Evolutionary conservation across 148 eudicot genomes (phyloP).

Genomic region (Talinum fruticosum): DNA sequence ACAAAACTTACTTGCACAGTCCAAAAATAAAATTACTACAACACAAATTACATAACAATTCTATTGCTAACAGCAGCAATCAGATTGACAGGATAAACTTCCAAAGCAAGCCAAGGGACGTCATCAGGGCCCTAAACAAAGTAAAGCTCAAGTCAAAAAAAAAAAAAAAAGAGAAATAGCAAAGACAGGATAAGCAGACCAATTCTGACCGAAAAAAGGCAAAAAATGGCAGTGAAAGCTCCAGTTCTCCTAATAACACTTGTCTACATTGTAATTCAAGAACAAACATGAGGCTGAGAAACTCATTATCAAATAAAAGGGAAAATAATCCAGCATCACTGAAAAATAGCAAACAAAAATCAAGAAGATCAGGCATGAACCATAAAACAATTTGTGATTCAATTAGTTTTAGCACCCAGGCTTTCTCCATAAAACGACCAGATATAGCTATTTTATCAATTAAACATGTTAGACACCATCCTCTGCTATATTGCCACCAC

Average conservation of each 20-base stretch:
- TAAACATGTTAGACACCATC: not conserved
- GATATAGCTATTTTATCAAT: not conserved
- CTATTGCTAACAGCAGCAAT: conserved; percentile 23
- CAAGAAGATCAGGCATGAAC: not conserved
- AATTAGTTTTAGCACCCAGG: not conserved
- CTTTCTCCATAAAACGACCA: not conserved
- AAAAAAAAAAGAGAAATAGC: not conserved
- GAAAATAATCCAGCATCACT: not conserved
- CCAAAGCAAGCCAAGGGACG: conserved; percentile 45
- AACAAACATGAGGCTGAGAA: not conserved
- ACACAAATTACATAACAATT: conserved; percentile 16
- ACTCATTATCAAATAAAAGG: not conserved
- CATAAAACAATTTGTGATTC: not conserved
- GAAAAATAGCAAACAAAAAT: not conserved
- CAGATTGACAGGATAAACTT: conserved; percentile 34
- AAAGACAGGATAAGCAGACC: conserved; percentile 5
- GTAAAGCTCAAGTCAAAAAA: conserved; percentile 33
- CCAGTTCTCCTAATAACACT: not conserved
- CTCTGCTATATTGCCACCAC: not conserved
- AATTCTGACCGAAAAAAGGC: not conserved
- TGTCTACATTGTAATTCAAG: not conserved
- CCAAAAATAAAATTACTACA: conserved; percentile 19
- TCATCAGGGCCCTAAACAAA: conserved; percentile 59
- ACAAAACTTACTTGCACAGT: conserved; percentile 26
- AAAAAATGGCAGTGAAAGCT: not conserved